phyloP scores from a whole-genome alignment of 306 rosid species.

The Rosa multiflora region DNA sequence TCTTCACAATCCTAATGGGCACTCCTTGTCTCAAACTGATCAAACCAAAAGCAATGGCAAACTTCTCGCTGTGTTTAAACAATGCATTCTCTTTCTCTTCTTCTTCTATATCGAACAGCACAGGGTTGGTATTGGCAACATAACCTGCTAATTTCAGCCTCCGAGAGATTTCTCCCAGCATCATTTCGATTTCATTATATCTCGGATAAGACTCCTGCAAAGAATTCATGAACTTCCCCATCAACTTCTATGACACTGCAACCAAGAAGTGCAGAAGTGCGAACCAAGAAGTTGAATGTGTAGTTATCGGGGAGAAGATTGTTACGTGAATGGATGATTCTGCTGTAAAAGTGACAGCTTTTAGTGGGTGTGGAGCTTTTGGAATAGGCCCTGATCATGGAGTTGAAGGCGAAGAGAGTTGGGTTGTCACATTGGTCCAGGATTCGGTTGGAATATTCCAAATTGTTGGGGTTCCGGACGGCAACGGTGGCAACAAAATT shows the following conservation, averaged over 20 bases:
- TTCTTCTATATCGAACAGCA: constrained; percentile 60
- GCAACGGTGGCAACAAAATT: constrained; percentile 43
- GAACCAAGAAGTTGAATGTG: constrained; percentile 59
- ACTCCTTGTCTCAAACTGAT: constrained; percentile 36
- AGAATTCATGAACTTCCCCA: constrained; percentile 69
- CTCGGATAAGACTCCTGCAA: constrained; percentile 56
- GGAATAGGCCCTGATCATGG: constrained; percentile 65
- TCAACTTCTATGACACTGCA: constrained; percentile 62
- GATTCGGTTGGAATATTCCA: constrained; percentile 26
- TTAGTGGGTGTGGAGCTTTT: constrained; percentile 45
- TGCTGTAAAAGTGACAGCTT: constrained; percentile 45
- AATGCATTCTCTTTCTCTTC: constrained; percentile 60
- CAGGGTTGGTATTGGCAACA: constrained; percentile 46
- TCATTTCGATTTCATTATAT: constrained; percentile 45
- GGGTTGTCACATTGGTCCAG: constrained; percentile 36
- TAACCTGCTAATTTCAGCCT: constrained; percentile 44
- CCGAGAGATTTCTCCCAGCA: constrained; percentile 48
- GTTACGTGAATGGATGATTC: constrained; percentile 31
- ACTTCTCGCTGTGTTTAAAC: constrained; percentile 51
- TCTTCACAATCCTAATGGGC: constrained; percentile 48
- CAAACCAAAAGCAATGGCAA: constrained; percentile 63
- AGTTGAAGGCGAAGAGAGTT: constrained; percentile 54
- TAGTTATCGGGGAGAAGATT: constrained; percentile 45
- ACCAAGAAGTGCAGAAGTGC: constrained; percentile 51
- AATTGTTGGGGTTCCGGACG: constrained; percentile 29